phyloP scores from a whole-genome alignment of 495 filamentous ascomycete genomes.

The Penicillium longicatenatum region DNA sequence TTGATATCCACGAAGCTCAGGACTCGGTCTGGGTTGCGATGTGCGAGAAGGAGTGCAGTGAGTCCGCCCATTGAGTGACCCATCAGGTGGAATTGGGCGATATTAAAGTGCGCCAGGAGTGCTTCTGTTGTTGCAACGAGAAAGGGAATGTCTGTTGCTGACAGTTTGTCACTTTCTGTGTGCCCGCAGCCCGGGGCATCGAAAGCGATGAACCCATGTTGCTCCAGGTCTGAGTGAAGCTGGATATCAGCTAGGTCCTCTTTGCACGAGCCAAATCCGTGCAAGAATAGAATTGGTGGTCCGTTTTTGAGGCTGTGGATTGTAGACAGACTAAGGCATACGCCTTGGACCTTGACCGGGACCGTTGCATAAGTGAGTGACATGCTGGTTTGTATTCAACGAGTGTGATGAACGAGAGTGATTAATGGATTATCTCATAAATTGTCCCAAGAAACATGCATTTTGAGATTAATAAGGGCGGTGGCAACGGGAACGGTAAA shows the following conservation, averaged over 20 bases:
- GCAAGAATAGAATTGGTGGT: constrained; percentile 30
- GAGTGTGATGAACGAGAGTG: neutral
- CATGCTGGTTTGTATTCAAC: constrained; percentile 2
- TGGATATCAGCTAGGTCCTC: constrained; percentile 32
- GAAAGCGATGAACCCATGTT: constrained; percentile 26
- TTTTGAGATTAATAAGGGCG: no score
- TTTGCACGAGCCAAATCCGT: constrained; percentile 39
- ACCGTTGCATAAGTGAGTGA: constrained; percentile 16
- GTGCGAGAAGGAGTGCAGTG: constrained; percentile 28
- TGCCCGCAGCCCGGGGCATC: constrained; percentile 37
- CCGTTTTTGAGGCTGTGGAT: constrained; percentile 17
- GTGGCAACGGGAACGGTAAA: neutral
- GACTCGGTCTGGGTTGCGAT: constrained; percentile 19
- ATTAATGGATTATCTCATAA: neutral
- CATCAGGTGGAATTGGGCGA: constrained; percentile 28
- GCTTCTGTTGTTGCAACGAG: constrained; percentile 30
- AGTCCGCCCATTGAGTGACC: constrained; percentile 37
- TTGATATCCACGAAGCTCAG: constrained; percentile 36
- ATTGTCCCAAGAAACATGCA: neutral
- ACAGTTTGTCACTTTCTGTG: constrained; percentile 19
- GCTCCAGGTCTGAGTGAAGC: constrained; percentile 16
- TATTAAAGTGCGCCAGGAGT: constrained; percentile 23
- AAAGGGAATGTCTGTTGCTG: constrained; percentile 31
- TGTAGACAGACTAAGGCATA: constrained; percentile 25
- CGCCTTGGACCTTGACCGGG: constrained; percentile 19